phyloP scores from a whole-genome alignment of 2,329 filamentous ascomycete species.

The Shiraia sp. region DNA sequence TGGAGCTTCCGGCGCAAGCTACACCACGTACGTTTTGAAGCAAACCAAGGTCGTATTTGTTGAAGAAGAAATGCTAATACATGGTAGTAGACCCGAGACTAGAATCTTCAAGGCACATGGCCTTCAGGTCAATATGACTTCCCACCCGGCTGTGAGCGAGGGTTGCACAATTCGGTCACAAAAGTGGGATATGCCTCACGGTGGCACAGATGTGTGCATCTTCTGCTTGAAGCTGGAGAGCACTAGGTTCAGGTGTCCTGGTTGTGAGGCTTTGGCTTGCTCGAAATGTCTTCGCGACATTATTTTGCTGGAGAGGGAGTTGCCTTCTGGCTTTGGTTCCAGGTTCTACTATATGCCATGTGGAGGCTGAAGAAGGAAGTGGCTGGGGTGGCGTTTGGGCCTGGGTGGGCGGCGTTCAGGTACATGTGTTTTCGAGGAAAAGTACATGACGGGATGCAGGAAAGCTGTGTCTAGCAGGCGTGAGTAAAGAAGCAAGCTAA shows the following conservation, averaged over 20 bases:
- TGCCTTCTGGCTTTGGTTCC: background rate
- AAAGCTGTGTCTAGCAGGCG: background rate
- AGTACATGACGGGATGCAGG: too few relatives aligned
- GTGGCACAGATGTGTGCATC: constrained; percentile 9
- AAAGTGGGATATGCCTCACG: constrained; percentile 3
- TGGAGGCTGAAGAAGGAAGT: too few relatives aligned
- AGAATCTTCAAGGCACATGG: constrained; percentile 4
- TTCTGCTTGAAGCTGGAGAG: constrained; percentile 9
- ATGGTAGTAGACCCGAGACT: too few relatives aligned
- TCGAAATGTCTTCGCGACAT: constrained; percentile 7
- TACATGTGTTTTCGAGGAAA: too few relatives aligned
- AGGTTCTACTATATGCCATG: too few relatives aligned
- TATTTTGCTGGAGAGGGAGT: constrained; percentile 1
- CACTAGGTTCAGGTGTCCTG: constrained; percentile 9
- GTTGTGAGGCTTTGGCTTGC: constrained; percentile 19
- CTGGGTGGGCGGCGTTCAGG: too few relatives aligned
- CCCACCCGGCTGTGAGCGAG: constrained; percentile 7
- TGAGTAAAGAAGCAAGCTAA: background rate
- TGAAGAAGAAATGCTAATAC: too few relatives aligned
- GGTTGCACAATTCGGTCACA: constrained; percentile 2
- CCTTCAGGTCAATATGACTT: constrained; percentile 10
- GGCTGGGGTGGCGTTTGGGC: constrained; percentile 1
- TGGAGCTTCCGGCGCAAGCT: background rate
- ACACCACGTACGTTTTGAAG: too few relatives aligned
- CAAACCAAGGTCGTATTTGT: too few relatives aligned